Evolutionary conservation across 495 filamentous ascomycete species (phyloP), one percentile per base, ranked within the genome.

Genomic region (Hypoxylon perforatum): DNA sequence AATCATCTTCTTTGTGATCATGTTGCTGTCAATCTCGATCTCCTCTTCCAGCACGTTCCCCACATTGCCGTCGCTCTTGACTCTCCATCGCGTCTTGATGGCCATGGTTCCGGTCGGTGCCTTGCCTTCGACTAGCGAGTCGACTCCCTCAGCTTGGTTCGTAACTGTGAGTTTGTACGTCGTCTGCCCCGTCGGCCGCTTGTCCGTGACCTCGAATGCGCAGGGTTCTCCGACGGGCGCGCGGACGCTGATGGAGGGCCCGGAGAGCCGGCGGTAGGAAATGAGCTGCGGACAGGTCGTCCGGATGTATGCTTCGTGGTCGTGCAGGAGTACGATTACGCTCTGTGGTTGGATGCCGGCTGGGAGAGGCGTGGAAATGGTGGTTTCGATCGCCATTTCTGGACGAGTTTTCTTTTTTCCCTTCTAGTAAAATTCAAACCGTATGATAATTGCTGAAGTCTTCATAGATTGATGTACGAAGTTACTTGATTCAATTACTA

Each of bases 321-420:
- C 80, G 61, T 89, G 88, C 3, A 92, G 83, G 15, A 84, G 81
- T 22, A 80, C 73, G 56, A 91, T 71, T 22, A 86, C 86, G 21
- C 81, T 81, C 39, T 84, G 73, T 17, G 81, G 84, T 4, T 84
- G 81, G 30, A 86, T 79, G 25, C 73, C 76, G 0, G 76, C 47
- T 0, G 90, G 89, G 28, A 92, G 79, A 0, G 83, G 80, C 4
- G 88, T 90, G 44, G 84, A 77, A 63, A 73, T 70, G 4, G 50
- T 54, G 10, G 44, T 61, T 28, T 64, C 59, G 44, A 50, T 23
- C 5, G 59, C 14, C 67, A 73, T 68, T 23, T 6, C 15, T 42
- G 14, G n/a, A 25, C 3, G 21, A 23, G 33, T 15, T 17, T 1
- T 25, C 4, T 25, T 35, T 57, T 14, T 19, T 1, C 4, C 50